Evolutionary conservation across 2,329 filamentous ascomycete species (phyloP).

Genomic region (Trichoderma brevicompactum): DNA sequence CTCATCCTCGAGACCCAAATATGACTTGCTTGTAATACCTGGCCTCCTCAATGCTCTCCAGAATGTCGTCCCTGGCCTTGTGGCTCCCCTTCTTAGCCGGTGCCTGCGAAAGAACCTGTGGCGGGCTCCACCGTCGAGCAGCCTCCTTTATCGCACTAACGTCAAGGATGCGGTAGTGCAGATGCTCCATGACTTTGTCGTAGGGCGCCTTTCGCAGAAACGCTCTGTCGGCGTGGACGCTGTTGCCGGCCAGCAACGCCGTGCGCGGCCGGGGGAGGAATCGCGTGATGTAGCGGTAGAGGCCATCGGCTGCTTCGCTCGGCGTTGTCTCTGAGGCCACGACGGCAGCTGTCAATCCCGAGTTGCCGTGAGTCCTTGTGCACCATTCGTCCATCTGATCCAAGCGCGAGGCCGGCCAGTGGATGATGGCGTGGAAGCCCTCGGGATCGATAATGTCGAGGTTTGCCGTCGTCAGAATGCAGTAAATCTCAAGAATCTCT

Average conservation of each 20-base stretch:
- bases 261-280: constrained; percentile 68
- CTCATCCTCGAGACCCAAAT: constrained; percentile 50
- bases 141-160: constrained; percentile 94
- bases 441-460: constrained; percentile 74
- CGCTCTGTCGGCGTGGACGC: constrained; percentile 83
- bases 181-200: constrained; percentile 69
- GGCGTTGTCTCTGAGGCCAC: constrained; percentile 73
- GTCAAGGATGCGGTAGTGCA: constrained; percentile 91
- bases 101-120: constrained; percentile 54
- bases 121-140: constrained; percentile 73
- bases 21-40: constrained; percentile 76
- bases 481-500: constrained; percentile 88
- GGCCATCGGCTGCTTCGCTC: constrained; percentile 69
- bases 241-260: constrained; percentile 87
- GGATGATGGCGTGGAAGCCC: constrained; percentile 81
- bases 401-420: constrained; percentile 71
- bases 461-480: constrained; percentile 82
- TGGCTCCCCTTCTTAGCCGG: constrained; percentile 78
- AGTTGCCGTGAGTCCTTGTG: constrained; percentile 73
- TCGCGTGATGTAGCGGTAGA: constrained; percentile 78
- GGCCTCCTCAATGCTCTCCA: constrained; percentile 94
- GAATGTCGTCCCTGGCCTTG: constrained; percentile 83
- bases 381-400: constrained; percentile 90
- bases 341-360: constrained; percentile 80
- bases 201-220: constrained; percentile 81